phyloP scores from a whole-genome alignment of 176 grass and related monocot species.

The Musa acuminata region DNA sequence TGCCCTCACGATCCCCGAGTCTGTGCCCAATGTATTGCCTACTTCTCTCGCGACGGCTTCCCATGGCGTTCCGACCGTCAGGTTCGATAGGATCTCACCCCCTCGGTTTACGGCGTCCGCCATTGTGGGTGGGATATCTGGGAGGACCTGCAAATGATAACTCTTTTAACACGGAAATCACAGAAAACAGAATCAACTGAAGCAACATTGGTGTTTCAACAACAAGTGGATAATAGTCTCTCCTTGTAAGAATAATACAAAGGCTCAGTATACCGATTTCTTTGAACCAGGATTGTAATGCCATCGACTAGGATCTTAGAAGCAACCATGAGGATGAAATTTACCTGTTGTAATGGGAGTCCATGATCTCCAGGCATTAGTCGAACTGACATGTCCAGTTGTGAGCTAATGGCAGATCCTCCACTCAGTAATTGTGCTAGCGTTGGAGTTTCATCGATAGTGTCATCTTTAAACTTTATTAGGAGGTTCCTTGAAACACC shows the following conservation, averaged over 20 bases:
- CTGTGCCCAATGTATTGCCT: constrained; percentile 53
- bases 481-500: constrained; percentile 89
- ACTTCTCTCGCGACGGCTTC: constrained; percentile 88
- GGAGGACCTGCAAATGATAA: constrained; percentile 44
- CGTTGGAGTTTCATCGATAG: constrained; percentile 82
- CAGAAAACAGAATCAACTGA: not conserved
- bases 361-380: constrained; percentile 81
- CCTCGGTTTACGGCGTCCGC: constrained; percentile 86
- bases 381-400: constrained; percentile 87
- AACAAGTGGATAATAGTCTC: not conserved
- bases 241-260: not conserved
- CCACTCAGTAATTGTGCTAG: constrained; percentile 79
- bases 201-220: not conserved
- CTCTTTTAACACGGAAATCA: not conserved
- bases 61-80: constrained; percentile 78
- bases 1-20: constrained; percentile 49
- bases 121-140: constrained; percentile 92
- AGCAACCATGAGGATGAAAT: not conserved
- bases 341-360: constrained; percentile 83
- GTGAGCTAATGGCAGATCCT: constrained; percentile 73
- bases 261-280: no score
- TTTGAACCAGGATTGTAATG: no score
- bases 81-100: constrained; percentile 66
- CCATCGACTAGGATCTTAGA: no score
- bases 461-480: constrained; percentile 92